These are phyloP conservation scores for Pseudozyma hubeiensis DNA, from an alignment of 1,284 basidiomycete genomes.

Conservation along the genomic window DNA sequence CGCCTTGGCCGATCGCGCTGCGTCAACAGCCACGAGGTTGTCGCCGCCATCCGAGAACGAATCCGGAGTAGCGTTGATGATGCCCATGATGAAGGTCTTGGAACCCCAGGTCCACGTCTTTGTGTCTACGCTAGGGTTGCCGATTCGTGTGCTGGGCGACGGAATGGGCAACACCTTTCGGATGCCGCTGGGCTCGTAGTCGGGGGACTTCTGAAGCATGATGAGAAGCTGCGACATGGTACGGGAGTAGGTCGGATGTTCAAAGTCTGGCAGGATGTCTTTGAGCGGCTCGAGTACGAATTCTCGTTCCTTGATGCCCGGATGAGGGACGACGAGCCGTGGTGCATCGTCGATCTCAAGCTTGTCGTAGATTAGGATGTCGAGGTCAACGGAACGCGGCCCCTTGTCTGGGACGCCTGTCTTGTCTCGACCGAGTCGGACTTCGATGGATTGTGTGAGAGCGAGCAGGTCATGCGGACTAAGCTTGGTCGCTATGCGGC, in stretches of 20 bases:
- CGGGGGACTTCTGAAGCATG: slow-evolving; percentile 54
- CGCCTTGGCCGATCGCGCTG: slow-evolving; percentile 31
- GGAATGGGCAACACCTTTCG: slow-evolving; percentile 53
- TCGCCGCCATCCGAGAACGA: slow-evolving; percentile 91
- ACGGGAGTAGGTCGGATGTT: slow-evolving; percentile 62
- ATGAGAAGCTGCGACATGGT: slow-evolving; percentile 58
- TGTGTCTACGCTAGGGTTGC: slow-evolving; percentile 14
- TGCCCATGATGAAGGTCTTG: slow-evolving; percentile 86
- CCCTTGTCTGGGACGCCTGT: slow-evolving; percentile 79
- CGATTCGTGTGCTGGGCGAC: slow-evolving; percentile 16
- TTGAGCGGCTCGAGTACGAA: slow-evolving; percentile 89
- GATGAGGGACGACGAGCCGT: slow-evolving; percentile 85
- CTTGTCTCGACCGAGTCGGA: slow-evolving; percentile 81
- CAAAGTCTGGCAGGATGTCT: slow-evolving; percentile 72
- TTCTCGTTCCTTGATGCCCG: slow-evolving; percentile 82
- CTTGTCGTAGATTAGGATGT: slow-evolving; percentile 85
- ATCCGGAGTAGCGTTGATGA: slow-evolving; percentile 93
- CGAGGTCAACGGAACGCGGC: slow-evolving; percentile 89
- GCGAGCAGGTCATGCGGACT: slow-evolving; percentile 76
- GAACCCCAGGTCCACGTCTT: slow-evolving; percentile 58
- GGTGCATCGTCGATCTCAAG: slow-evolving; percentile 75
- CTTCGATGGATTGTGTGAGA: slow-evolving; percentile 82
- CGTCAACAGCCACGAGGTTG: slow-evolving; percentile 70
- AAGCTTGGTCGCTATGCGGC: slow-evolving; percentile 83
- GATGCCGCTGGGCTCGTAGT: slow-evolving; percentile 51